Evolutionary conservation across 345 rosid species (phyloP).

Genomic region (Eucalyptus pauciflora): DNA sequence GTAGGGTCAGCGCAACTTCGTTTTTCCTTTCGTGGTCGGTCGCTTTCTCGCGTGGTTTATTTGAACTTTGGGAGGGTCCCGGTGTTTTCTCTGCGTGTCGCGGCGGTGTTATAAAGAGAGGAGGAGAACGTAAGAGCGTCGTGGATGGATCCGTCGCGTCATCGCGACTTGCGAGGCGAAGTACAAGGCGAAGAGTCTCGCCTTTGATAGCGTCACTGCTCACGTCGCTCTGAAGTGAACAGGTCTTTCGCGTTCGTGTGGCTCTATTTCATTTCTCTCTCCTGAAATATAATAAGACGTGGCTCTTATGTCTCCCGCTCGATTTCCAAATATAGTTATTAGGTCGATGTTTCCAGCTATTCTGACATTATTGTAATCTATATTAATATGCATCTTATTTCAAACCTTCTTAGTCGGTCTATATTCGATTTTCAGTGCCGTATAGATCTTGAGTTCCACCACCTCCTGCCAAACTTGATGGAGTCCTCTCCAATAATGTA

Average conservation of each 20-base stretch:
- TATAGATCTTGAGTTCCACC: neutral
- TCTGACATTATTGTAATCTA: neutral
- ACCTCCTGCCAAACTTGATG: neutral
- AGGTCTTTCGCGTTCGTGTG: neutral
- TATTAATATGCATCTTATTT: neutral
- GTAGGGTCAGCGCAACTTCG: neutral
- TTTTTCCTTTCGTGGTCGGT: neutral
- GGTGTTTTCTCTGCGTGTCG: neutral
- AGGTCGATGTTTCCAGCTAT: neutral
- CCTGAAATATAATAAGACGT: neutral
- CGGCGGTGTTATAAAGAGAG: neutral
- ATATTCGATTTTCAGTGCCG: neutral
- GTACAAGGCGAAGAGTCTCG: neutral
- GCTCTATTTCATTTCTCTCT: neutral
- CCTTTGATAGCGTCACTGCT: constrained; percentile 1
- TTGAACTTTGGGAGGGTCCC: neutral
- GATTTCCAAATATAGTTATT: neutral
- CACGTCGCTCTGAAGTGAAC: neutral
- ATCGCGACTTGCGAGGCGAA: neutral
- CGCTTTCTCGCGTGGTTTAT: neutral
- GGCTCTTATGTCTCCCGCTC: neutral
- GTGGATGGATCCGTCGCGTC: neutral
- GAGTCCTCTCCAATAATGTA: neutral
- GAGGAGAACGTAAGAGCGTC: neutral
- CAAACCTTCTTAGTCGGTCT: neutral